A percentile compares a stretch with the other conserved stretches of the same genome.
Evolutionary conservation across 805 yeast genomes (phyloP).

Genomic region (Torulaspora quercuum): DNA sequence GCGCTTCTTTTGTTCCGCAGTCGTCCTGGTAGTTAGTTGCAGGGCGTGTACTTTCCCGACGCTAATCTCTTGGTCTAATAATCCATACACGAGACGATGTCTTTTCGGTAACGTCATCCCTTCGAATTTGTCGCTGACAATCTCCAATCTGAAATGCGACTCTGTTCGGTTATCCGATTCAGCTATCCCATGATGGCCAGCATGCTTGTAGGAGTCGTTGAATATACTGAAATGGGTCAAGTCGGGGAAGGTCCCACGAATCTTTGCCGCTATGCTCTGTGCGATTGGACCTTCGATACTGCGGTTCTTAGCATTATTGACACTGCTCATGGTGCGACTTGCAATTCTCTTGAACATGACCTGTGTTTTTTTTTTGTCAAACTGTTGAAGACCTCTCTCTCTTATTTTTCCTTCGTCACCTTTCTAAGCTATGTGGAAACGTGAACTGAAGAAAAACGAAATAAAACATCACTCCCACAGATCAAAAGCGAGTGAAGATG

Average conservation of each 20-base stretch:
- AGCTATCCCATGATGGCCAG: constrained; percentile 78
- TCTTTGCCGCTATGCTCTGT: constrained; percentile 43
- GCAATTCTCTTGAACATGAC: constrained; percentile 11
- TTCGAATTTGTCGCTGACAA: constrained; percentile 65
- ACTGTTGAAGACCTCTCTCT: too few species aligned
- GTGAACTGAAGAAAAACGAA: neutral
- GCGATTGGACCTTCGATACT: constrained; percentile 45
- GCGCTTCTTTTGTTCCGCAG: constrained; percentile 44
- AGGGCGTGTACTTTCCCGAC: constrained; percentile 81
- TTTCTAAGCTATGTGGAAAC: neutral
- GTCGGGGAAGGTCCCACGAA: constrained; percentile 34
- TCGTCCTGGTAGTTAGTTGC: constrained; percentile 79
- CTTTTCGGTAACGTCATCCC: constrained; percentile 68
- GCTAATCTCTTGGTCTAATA: constrained; percentile 66
- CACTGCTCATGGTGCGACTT: constrained; percentile 16
- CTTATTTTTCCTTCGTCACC: neutral
- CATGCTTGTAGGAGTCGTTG: constrained; percentile 86
- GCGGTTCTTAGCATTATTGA: constrained; percentile 18
- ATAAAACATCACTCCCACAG: too few species aligned
- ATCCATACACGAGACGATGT: constrained; percentile 68
- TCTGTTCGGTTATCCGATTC: constrained; percentile 70
- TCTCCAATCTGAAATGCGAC: constrained; percentile 74
- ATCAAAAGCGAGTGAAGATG: too few species aligned
- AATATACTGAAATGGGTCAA: constrained; percentile 51
- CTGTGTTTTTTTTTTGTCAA: neutral